These are phyloP conservation scores for Flagelloscypha sp. DNA, from an alignment of 768 basidiomycete genomes.

Conservation along the genomic window DNA sequence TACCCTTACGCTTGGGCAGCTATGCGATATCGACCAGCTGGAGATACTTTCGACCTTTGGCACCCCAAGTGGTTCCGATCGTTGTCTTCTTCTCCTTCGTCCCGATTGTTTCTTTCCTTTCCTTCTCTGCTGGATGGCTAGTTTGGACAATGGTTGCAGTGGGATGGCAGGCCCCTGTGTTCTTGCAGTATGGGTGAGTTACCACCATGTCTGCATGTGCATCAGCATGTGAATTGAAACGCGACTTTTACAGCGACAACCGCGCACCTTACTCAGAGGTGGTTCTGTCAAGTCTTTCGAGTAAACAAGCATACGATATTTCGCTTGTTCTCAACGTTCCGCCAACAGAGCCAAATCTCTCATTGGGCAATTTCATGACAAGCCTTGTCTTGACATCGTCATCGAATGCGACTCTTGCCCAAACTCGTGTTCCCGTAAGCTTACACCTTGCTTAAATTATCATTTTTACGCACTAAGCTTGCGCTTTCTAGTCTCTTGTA, in stretches of 20 bases:
- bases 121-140: conserved; percentile 58
- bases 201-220: neutral
- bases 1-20: no score
- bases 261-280: conserved; percentile 53
- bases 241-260: conserved; percentile 43
- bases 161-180: conserved; percentile 60
- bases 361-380: conserved; percentile 82
- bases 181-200: conserved; percentile 75
- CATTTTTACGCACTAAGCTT: conserved; percentile 8
- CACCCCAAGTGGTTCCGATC: conserved; percentile 59
- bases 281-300: conserved; percentile 40
- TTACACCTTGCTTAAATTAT: neutral
- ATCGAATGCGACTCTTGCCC: conserved; percentile 54
- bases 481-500: conserved; percentile 45
- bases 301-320: conserved; percentile 68
- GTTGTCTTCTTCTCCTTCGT: conserved; percentile 52
- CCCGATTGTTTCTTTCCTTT: conserved; percentile 53
- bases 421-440: conserved; percentile 59
- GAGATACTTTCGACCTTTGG: conserved; percentile 37
- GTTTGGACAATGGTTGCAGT: conserved; percentile 69
- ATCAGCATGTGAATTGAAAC: conserved; percentile 6
- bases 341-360: conserved; percentile 55
- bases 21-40: no score
- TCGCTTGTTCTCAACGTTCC: conserved; percentile 62
- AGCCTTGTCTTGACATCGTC: conserved; percentile 49